Conservation (phyloP, 2,329 filamentous ascomycete species). For the Amauroascus niger region DNA sequence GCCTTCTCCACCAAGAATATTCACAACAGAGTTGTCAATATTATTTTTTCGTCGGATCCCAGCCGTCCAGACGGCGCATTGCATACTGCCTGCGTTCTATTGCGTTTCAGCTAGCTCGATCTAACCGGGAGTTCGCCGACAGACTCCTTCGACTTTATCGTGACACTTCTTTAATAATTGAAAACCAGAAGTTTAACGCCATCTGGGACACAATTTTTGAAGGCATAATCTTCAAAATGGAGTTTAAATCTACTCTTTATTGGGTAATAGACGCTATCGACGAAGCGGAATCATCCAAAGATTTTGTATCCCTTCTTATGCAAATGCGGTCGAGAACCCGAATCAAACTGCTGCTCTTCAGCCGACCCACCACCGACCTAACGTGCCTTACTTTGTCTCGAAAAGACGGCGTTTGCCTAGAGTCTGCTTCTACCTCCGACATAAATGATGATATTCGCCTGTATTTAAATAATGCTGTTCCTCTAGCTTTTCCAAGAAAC, state of each 20-base stretch:
- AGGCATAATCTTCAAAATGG: slow-evolving; percentile 11
- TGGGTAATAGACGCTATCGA: slow-evolving; percentile 21
- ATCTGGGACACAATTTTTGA: slow-evolving; percentile 19
- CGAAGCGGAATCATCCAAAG: slow-evolving; percentile 14
- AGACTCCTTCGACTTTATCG: slow-evolving; percentile 5
- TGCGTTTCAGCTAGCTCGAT: slow-evolving; percentile 15
- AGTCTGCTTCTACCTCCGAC: slow-evolving; percentile 8
- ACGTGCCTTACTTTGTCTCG: slow-evolving; percentile 1
- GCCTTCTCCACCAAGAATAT: neutral
- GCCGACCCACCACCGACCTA: slow-evolving; percentile 11
- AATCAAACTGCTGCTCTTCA: slow-evolving; percentile 15
- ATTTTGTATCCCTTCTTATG: neutral
- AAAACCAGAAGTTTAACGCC: slow-evolving; percentile 6
- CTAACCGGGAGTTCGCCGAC: slow-evolving; percentile 4
- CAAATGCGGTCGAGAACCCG: neutral
- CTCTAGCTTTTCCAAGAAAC: neutral
- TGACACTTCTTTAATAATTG: neutral
- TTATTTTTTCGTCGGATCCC: slow-evolving; percentile 14
- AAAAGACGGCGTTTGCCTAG: slow-evolving; percentile 5
- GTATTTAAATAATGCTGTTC: slow-evolving; percentile 1
- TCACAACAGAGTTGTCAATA: slow-evolving; percentile 5
- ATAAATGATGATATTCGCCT: slow-evolving; percentile 4
- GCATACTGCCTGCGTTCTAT: slow-evolving; percentile 16
- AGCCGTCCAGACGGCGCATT: slow-evolving; percentile 14
- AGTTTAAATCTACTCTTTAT: slow-evolving; percentile 10